Evolutionary conservation across 768 basidiomycete species (phyloP), one percentile per base, ranked within the genome.

Genomic region (Boletus sp.): DNA sequence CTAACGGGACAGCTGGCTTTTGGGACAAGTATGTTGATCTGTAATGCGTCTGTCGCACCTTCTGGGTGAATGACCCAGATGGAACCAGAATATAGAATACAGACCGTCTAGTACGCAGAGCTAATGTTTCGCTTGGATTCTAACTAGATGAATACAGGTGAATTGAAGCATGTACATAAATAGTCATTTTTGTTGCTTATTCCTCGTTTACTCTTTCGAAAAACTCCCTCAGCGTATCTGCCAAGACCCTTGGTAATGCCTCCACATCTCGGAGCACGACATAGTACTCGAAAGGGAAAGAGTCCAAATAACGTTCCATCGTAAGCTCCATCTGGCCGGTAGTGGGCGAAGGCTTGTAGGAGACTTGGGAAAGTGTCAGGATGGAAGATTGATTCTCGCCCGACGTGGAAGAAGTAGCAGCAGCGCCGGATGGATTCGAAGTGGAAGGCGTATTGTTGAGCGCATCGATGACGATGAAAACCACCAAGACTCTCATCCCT

Each of bases 221-320:
- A 68, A 93, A 99, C 70, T 98, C 94, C 64, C 90, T 88, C 55
- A 99, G 72, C 2, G 93, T 97, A 44, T 85, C 84, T 21, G 90
- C 80, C 60, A 99, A 74, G 13, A 97, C 91, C 51, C 94, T 90
- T 4, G 97, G 96, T 35, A 99, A 73, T 17, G 92, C 86, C 70
- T 96, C 93, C 41, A 96, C 92, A 59, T 88, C 83, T 55, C 94
- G 77, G 47, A 99, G 70, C n/a, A 99, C 86, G 45, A 98, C 88
- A 61, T 93, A 98, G 66, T 95, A 96, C 73, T 98, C 93, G 74
- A 98, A 98, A 0, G 97, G 97, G 81, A 98, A 98, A 4, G 92
- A 86, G 67, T 98, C 96, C 61, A 98, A 73, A 69, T 99, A 98
- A 45, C 92, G 83, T 63, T 88, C 80, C 74, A 96, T 81, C 65